Conservation (phyloP, 106 monocot species). For the Allium fistulosum region DNA sequence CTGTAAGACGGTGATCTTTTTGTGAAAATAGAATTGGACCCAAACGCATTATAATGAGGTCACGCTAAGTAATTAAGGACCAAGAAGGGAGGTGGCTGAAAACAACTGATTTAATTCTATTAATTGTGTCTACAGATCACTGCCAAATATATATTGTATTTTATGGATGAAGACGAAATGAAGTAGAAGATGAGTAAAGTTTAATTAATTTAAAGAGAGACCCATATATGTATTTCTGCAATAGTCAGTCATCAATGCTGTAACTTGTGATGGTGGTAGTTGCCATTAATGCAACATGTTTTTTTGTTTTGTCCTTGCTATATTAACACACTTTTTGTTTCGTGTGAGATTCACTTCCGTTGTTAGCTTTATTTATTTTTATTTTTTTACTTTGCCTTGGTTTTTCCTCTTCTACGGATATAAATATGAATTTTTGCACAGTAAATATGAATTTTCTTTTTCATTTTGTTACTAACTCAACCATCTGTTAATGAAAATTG, state of each 20-base stretch:
- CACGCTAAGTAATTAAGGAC: background rate
- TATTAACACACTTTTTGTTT: background rate
- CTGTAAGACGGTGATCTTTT: background rate
- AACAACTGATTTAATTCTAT: background rate
- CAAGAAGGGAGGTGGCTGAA: background rate
- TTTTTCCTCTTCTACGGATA: too few species aligned
- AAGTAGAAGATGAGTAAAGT: background rate
- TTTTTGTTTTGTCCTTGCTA: background rate
- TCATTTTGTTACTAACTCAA: too few species aligned
- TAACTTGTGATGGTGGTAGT: conserved; percentile 1
- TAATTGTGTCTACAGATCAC: background rate
- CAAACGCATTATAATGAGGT: background rate
- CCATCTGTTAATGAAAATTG: too few species aligned
- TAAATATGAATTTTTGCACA: too few species aligned
- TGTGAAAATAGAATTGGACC: background rate
- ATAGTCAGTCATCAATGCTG: background rate
- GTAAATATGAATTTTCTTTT: too few species aligned
- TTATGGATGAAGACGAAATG: background rate
- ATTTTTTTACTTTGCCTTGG: too few species aligned
- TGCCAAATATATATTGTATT: too few species aligned
- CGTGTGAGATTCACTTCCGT: too few species aligned
- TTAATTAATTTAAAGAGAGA: background rate
- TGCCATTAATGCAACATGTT: conserved; percentile 6
- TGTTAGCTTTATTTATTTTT: too few species aligned
- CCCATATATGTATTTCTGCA: background rate